Conservation (phyloP, 805 yeast species). For the Zygotorulaspora danielsina region DNA sequence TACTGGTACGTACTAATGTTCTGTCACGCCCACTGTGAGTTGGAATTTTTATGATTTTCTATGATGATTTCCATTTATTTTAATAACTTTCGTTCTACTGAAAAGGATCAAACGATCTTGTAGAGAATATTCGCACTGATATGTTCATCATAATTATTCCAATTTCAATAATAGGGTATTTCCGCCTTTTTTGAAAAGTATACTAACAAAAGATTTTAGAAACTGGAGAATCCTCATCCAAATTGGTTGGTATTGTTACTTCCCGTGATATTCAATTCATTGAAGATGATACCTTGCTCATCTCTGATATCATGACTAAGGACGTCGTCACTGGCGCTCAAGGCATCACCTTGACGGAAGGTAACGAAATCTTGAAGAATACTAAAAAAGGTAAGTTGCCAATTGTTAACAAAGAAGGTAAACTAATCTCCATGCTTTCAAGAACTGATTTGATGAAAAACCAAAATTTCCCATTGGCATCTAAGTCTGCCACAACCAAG, state of each 20-base stretch:
- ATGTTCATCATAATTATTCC: neutral
- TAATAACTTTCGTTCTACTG: slow-evolving; percentile 99
- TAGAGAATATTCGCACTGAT: slow-evolving; percentile 59
- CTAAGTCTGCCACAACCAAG: slow-evolving; percentile 87
- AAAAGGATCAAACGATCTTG: slow-evolving; percentile 93
- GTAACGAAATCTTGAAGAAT: slow-evolving; percentile 83
- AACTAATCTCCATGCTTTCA: slow-evolving; percentile 81
- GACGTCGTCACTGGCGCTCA: slow-evolving; percentile 78
- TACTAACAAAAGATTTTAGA: slow-evolving; percentile 45
- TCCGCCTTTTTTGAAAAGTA: too few relatives aligned
- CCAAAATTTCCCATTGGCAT: slow-evolving; percentile 87
- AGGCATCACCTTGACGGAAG: slow-evolving; percentile 79
- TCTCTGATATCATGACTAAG: slow-evolving; percentile 82
- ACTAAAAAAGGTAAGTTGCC: slow-evolving; percentile 98
- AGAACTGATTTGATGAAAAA: slow-evolving; percentile 97
- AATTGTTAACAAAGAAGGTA: slow-evolving; percentile 72
- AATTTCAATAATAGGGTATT: too few relatives aligned
- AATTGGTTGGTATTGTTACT: slow-evolving; percentile 90
- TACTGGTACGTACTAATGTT: slow-evolving; percentile 76
- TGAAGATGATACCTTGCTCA: slow-evolving; percentile 59
- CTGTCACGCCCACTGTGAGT: too few relatives aligned
- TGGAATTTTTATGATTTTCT: slow-evolving; percentile 11
- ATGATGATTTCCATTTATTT: slow-evolving; percentile 52
- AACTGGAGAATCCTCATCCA: slow-evolving; percentile 79
- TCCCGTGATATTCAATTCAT: slow-evolving; percentile 96